These are phyloP conservation scores for Aspergillus proliferans DNA, from an alignment of 2,329 filamentous ascomycete species.

Conservation along the genomic window DNA sequence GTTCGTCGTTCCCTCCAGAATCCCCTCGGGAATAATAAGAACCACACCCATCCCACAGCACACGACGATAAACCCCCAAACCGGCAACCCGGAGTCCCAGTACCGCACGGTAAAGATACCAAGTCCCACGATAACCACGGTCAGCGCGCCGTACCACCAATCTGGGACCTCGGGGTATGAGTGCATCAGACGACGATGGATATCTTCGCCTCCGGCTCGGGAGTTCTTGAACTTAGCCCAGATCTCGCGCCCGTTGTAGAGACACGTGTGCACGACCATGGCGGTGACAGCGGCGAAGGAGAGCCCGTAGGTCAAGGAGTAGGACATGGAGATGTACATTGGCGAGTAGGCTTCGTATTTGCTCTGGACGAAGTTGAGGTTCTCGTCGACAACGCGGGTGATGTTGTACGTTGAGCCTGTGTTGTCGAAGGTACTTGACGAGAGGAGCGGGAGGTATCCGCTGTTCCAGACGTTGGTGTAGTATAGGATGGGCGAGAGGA, in stretches of 20 bases:
- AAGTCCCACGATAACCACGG: conserved; percentile 27
- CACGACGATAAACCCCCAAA: conserved; percentile 36
- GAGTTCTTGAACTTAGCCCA: conserved; percentile 28
- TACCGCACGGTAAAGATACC: conserved; percentile 24
- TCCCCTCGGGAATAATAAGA: conserved; percentile 37
- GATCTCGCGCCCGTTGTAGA: conserved; percentile 31
- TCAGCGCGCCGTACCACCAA: conserved; percentile 51
- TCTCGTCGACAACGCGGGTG: conserved; percentile 21
- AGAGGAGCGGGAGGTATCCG: conserved; percentile 27
- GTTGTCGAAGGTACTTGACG: conserved; percentile 26
- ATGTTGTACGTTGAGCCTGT: conserved; percentile 26
- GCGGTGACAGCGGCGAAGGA: conserved; percentile 32
- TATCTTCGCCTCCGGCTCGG: conserved; percentile 45
- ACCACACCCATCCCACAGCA: conserved; percentile 31
- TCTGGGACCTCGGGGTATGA: conserved; percentile 58
- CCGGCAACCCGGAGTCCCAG: conserved; percentile 35
- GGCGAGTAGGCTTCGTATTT: conserved; percentile 37
- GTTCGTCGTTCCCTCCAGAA: conserved; percentile 28
- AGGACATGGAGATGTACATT: conserved; percentile 33
- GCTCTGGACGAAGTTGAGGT: conserved; percentile 26
- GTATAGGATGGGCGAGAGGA: conserved; percentile 47
- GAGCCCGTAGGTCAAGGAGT: conserved; percentile 31
- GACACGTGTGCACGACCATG: conserved; percentile 27
- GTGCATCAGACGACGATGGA: conserved; percentile 60
- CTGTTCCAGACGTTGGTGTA: conserved; percentile 50